These are phyloP conservation scores for Pogostemon cablin DNA, from an alignment of 257 asterid species.

Conservation along the genomic window DNA sequence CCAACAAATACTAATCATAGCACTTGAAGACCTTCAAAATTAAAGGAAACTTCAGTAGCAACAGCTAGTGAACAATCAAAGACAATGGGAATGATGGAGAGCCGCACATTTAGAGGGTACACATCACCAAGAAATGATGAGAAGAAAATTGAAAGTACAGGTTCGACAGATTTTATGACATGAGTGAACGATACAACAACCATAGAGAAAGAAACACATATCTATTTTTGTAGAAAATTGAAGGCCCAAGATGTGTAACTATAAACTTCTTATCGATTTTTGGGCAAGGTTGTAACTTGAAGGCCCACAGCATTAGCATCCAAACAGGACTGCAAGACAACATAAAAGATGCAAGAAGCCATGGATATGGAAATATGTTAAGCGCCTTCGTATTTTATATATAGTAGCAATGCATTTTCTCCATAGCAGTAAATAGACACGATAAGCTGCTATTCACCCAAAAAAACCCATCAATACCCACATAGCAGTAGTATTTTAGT, in stretches of 20 bases:
- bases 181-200: constrained; percentile 95
- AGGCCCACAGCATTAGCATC: constrained; percentile 58
- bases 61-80: constrained; percentile 97
- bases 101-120: constrained; percentile 80
- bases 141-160: constrained; percentile 78
- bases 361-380: constrained; percentile 79
- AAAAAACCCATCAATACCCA: too few species aligned
- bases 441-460: too few species aligned
- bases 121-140: constrained; percentile 77
- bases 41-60: constrained; percentile 86
- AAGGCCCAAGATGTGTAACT: constrained; percentile 84
- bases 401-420: constrained; percentile 11
- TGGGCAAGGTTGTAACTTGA: constrained; percentile 74
- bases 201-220: constrained; percentile 92
- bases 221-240: constrained; percentile 85
- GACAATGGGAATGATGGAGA: constrained; percentile 82
- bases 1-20: constrained; percentile 69
- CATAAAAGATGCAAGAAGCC: constrained; percentile 92
- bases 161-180: constrained; percentile 92
- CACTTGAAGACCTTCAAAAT: constrained; percentile 80
- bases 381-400: constrained; percentile 78
- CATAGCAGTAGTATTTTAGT: too few species aligned
- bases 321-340: constrained; percentile 31
- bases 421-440: too few species aligned
- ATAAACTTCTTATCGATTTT: constrained; percentile 72